Base-by-base conservation (phyloP, 148 eudicot species). In the Rhododendron ovatum region DNA sequence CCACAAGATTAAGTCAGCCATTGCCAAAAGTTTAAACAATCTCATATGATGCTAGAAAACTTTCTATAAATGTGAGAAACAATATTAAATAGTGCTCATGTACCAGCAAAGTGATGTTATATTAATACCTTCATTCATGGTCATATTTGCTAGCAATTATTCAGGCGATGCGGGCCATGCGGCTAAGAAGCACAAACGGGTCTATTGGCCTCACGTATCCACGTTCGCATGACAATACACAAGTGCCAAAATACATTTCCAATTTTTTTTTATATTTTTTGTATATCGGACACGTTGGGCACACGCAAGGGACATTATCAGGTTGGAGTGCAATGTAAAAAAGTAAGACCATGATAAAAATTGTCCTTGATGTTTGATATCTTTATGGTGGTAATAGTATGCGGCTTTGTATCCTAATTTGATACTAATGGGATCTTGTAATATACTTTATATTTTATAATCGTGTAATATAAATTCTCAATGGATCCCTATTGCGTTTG, bases 21-120 rank as follows among this genome's bases (percentile, higher is more conserved):
- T 18, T 43, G 5, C 28, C 30, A 79, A 18, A 47, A 79, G 82
- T 48, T 79, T 79, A 24, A 50, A 48, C 30, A 24, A 47, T 50
- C 37, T 48, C 82, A 79, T n/a, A 1, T 76, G 82, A 48, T 79
- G 59, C 82, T 79, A 79, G 8, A 79, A 9, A 79, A 79, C 28
- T 39, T 76, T 20, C 22, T 12, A 69, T 69, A 12, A 12, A 69
- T 13, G 75, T 28, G 37, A 26, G 75, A 69, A 65, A 24, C 28
- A n/a, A 30, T 69, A 28, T 13, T 69, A 69, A 14, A 69, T 28
- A 4, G 18, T 30, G 75, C 75, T 69, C 17, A 30, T 69, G 39
- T 28, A 69, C 75, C 15, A 69, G 18, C 75, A 69, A 69, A 69
- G 75, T 69, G 37, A 69, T 69, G 37, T 30, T 13, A 30, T 13